A percentile compares a stretch with the other conserved stretches of the same genome.
Evolutionary conservation across 441 rosid genomes (phyloP).

Genomic region (Gossypium laxum): DNA sequence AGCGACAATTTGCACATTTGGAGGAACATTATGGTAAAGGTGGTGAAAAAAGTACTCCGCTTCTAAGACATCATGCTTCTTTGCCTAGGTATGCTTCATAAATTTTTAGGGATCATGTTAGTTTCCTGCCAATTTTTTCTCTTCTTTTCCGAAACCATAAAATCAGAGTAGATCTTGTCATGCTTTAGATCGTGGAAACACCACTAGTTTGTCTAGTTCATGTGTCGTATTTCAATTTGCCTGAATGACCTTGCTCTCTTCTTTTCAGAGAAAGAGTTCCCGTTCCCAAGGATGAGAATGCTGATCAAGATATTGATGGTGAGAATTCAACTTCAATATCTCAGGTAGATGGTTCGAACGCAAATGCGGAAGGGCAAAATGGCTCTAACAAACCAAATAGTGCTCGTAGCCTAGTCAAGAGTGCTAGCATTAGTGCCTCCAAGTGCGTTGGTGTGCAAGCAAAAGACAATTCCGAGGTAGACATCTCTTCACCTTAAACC

Average conservation of each 20-base stretch:
- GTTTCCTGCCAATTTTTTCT: background rate
- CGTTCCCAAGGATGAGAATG: slow-evolving; percentile 41
- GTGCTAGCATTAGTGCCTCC: slow-evolving; percentile 92
- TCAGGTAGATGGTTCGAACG: slow-evolving; percentile 37
- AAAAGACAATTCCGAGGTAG: slow-evolving; percentile 47
- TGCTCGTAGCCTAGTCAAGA: slow-evolving; percentile 74
- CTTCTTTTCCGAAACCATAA: background rate
- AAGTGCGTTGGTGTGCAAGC: slow-evolving; percentile 59
- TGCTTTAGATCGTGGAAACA: background rate
- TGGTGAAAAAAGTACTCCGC: slow-evolving; percentile 59
- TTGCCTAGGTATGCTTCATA: slow-evolving; percentile 61
- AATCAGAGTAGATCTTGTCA: background rate
- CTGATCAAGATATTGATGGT: slow-evolving; percentile 27
- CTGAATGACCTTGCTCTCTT: slow-evolving; percentile 9
- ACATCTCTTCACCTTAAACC: slow-evolving; percentile 2
- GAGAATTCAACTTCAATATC: slow-evolving; percentile 21
- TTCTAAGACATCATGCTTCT: slow-evolving; percentile 86
- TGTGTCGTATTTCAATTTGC: background rate
- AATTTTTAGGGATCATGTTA: background rate
- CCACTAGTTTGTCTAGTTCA: background rate
- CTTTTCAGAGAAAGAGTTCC: slow-evolving; percentile 68
- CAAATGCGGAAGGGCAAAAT: slow-evolving; percentile 22
- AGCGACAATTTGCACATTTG: slow-evolving; percentile 91
- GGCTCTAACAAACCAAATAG: slow-evolving; percentile 33
- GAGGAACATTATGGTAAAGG: slow-evolving; percentile 86